Evolutionary conservation across 2,329 filamentous ascomycete genomes (phyloP).

Genomic region (Epichloe brachyelytri): DNA sequence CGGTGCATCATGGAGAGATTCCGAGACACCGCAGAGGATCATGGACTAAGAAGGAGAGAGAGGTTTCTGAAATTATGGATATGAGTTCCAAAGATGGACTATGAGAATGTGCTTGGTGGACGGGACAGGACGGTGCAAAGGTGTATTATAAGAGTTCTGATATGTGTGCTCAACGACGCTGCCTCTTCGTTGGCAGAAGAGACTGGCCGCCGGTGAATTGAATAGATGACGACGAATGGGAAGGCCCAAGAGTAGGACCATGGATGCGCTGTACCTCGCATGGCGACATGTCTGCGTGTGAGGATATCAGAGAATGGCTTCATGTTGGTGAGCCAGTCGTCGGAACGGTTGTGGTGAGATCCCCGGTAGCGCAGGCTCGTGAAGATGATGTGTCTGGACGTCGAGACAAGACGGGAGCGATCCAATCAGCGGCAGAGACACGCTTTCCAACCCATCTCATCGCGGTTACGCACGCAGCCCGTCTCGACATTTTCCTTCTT

Average conservation of each 20-base stretch:
- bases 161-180: background rate
- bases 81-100: background rate
- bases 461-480: background rate
- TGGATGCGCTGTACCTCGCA: slow-evolving; percentile 3
- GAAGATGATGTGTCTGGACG: background rate
- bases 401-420: background rate
- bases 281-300: background rate
- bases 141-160: background rate
- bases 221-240: background rate
- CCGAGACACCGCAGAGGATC: background rate
- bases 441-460: background rate
- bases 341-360: background rate
- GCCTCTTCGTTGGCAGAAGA: background rate
- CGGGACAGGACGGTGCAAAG: background rate
- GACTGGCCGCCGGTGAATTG: background rate
- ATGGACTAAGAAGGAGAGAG: background rate
- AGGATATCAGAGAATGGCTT: background rate
- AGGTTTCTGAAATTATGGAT: background rate
- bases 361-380: background rate
- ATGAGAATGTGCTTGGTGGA: too few species aligned
- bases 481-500: background rate
- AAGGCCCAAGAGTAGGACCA: slow-evolving; percentile 1
- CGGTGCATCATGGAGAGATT: background rate
- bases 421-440: background rate
- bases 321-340: background rate